Evolutionary conservation across 805 yeast species (phyloP).

Genomic region (Yarrowia phangngaensis): DNA sequence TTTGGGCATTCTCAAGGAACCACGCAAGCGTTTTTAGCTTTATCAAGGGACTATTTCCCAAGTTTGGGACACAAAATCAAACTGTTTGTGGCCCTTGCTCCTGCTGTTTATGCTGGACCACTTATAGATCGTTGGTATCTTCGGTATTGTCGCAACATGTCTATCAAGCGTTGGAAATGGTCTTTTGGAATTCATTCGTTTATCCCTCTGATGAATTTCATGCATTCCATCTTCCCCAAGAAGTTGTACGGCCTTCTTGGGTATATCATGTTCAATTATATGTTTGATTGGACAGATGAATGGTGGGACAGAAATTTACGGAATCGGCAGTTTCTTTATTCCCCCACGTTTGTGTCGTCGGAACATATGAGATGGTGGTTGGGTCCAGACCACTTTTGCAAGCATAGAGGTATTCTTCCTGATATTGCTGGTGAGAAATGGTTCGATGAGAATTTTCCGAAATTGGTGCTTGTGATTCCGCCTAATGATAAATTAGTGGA

Average conservation of each 20-base stretch:
- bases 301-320: slow-evolving; percentile 69
- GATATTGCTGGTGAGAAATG: slow-evolving; percentile 44
- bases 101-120: slow-evolving; percentile 87
- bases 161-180: slow-evolving; percentile 33
- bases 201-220: slow-evolving; percentile 65
- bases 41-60: slow-evolving; percentile 49
- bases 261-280: slow-evolving; percentile 77
- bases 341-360: slow-evolving; percentile 78
- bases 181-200: slow-evolving; percentile 77
- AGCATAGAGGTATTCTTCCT: slow-evolving; percentile 52
- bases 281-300: slow-evolving; percentile 81
- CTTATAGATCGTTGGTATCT: slow-evolving; percentile 52
- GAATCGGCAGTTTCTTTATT: slow-evolving; percentile 73
- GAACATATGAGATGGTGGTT: slow-evolving; percentile 94
- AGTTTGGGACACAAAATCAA: slow-evolving; percentile 54
- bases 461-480: slow-evolving; percentile 65
- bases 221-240: slow-evolving; percentile 50
- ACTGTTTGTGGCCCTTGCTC: slow-evolving; percentile 74
- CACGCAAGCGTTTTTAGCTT: slow-evolving; percentile 70
- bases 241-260: slow-evolving; percentile 61
- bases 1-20: slow-evolving; percentile 94
- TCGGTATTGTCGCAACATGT: slow-evolving; percentile 34
- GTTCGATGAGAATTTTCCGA: slow-evolving; percentile 48
- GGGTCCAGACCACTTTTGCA: slow-evolving; percentile 50
- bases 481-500: slow-evolving; percentile 73